phyloP scores from a whole-genome alignment of 2,329 filamentous ascomycete species.

The Corynespora cassiicola region DNA sequence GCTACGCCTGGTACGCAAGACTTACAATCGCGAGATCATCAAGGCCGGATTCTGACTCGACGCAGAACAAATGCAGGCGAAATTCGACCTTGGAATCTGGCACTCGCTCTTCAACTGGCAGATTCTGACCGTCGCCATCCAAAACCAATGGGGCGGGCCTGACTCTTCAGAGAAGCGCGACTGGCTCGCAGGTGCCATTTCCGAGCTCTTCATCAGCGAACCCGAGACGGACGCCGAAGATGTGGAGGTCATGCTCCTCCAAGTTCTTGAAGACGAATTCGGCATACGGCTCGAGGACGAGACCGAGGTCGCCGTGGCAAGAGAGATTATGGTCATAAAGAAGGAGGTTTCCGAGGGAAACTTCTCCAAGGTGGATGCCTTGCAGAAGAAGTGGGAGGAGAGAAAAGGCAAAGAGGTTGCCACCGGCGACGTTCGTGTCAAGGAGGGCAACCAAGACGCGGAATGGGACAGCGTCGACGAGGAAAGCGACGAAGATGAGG shows the following conservation, averaged over 20 bases:
- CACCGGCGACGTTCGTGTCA: constrained; percentile 52
- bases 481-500: constrained; percentile 56
- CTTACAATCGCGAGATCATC: too few relatives aligned
- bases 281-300: constrained; percentile 92
- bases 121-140: constrained; percentile 83
- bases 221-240: constrained; percentile 76
- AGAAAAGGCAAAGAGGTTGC: constrained; percentile 65
- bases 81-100: constrained; percentile 83
- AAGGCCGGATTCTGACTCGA: too few relatives aligned
- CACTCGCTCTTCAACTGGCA: constrained; percentile 88
- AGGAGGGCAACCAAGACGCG: constrained; percentile 63
- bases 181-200: constrained; percentile 91
- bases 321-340: constrained; percentile 72
- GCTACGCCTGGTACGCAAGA: too few relatives aligned
- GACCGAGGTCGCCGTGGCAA: constrained; percentile 76
- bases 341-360: constrained; percentile 69
- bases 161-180: constrained; percentile 87
- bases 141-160: constrained; percentile 86
- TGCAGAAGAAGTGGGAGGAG: constrained; percentile 69
- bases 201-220: constrained; percentile 71
- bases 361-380: constrained; percentile 67
- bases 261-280: constrained; percentile 96
- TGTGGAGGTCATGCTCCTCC: constrained; percentile 81
- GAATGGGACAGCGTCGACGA: constrained; percentile 54
- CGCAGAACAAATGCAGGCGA: constrained; percentile 34